A percentile compares a stretch with the other conserved stretches of the same genome.
Conservation (phyloP, 768 basidiomycete genomes). For the Boletus pseudo-olivaceus region DNA sequence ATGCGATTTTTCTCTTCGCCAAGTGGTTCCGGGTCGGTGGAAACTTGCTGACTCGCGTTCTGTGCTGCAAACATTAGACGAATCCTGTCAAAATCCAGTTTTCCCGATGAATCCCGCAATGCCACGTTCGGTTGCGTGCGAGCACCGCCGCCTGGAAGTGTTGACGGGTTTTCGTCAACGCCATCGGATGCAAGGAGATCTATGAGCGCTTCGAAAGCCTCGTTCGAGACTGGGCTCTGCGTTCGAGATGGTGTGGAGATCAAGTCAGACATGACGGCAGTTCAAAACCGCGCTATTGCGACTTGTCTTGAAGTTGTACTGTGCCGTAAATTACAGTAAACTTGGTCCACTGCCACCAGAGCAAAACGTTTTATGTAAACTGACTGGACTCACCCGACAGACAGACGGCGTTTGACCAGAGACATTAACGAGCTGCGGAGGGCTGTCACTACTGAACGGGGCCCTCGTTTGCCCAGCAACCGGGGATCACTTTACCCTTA, state of each 20-base stretch:
- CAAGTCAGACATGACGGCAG: constrained; percentile 18
- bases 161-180: constrained; percentile 8
- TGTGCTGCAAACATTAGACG: constrained; percentile 26
- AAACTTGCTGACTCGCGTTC: neutral
- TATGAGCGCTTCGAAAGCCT: constrained; percentile 28
- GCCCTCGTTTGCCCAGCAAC: neutral
- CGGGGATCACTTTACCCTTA: neutral
- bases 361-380: neutral
- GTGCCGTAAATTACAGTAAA: neutral
- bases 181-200: constrained; percentile 31
- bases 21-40: neutral
- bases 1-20: neutral
- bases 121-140: constrained; percentile 1
- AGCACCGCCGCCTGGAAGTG: neutral
- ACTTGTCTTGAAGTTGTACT: neutral
- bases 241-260: constrained; percentile 23
- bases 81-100: constrained; percentile 31
- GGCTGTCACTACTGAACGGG: neutral
- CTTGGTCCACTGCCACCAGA: neutral
- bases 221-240: constrained; percentile 14
- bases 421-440: neutral
- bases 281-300: neutral
- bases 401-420: neutral
- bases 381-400: neutral
- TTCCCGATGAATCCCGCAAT: constrained; percentile 29